Conservation (phyloP, 176 grass and related monocot species). For the Sorghum bicolor region Sorghum_bicolor_NCBIv3 NC_012871.2:19838001-19838500, state of each 20-base stretch:
- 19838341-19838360: slow-evolving; percentile 84
- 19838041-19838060: slow-evolving; percentile 58
- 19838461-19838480: too few relatives aligned
- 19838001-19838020: slow-evolving; percentile 52
- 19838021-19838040: slow-evolving; percentile 43
- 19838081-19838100: slow-evolving; percentile 73
- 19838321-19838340: slow-evolving; percentile 62
- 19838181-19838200: slow-evolving; percentile 54
- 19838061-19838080: slow-evolving; percentile 72
- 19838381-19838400: slow-evolving; percentile 88
- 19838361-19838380: slow-evolving; percentile 86
- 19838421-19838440: slow-evolving; percentile 88
- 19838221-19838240: slow-evolving; percentile 44
- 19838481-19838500: too few relatives aligned
- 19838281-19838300: slow-evolving; percentile 53
- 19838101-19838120: slow-evolving; percentile 69
- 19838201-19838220: slow-evolving; percentile 50
- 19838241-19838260: slow-evolving; percentile 82
- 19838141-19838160: slow-evolving; percentile 52
- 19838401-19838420: slow-evolving; percentile 88
- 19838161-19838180: slow-evolving; percentile 32
- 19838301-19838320: slow-evolving; percentile 83
- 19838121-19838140: slow-evolving; percentile 54
- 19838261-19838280: slow-evolving; percentile 61
- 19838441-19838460: not conserved